These are phyloP conservation scores for Juglanconis juglandina DNA, from an alignment of 2,329 filamentous ascomycete species.

Conservation along the genomic window DNA sequence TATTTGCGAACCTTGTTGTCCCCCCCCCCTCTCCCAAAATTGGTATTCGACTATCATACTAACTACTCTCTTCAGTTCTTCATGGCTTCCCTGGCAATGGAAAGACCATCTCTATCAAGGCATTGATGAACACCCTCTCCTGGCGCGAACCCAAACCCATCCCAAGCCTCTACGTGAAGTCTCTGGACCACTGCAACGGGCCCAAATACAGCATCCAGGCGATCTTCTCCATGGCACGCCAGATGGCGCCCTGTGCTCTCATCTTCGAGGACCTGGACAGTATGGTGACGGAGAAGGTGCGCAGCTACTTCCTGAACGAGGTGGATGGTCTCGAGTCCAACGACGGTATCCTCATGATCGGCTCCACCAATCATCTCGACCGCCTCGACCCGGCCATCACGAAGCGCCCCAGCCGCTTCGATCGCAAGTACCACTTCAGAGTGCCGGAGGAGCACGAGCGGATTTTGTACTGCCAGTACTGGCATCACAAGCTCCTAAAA, in stretches of 20 bases:
- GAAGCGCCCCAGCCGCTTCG: constrained; percentile 65
- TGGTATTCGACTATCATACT: not conserved
- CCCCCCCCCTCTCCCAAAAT: constrained; percentile 28
- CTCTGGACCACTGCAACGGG: constrained; percentile 44
- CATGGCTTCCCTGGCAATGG: constrained; percentile 48
- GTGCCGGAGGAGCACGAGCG: constrained; percentile 54
- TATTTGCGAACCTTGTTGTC: constrained; percentile 35
- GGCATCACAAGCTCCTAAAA: constrained; percentile 53
- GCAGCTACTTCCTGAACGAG: constrained; percentile 70
- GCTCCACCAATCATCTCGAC: constrained; percentile 64
- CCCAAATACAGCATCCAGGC: constrained; percentile 52
- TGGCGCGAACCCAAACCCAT: constrained; percentile 44
- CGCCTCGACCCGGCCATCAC: constrained; percentile 63
- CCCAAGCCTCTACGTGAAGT: constrained; percentile 62
- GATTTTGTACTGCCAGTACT: constrained; percentile 58
- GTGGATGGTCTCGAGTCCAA: constrained; percentile 68
- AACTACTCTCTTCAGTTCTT: not conserved
- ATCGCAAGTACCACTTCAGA: constrained; percentile 64
- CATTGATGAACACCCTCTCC: constrained; percentile 63
- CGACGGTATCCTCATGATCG: constrained; percentile 68
- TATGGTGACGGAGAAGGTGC: constrained; percentile 56
- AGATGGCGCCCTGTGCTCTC: constrained; percentile 64
- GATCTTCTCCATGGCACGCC: constrained; percentile 58
- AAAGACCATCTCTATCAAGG: constrained; percentile 67
- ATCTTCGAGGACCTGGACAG: constrained; percentile 72